Conservation (phyloP, 148 eudicot genomes). For the Fagopyrum tataricum region DNA sequence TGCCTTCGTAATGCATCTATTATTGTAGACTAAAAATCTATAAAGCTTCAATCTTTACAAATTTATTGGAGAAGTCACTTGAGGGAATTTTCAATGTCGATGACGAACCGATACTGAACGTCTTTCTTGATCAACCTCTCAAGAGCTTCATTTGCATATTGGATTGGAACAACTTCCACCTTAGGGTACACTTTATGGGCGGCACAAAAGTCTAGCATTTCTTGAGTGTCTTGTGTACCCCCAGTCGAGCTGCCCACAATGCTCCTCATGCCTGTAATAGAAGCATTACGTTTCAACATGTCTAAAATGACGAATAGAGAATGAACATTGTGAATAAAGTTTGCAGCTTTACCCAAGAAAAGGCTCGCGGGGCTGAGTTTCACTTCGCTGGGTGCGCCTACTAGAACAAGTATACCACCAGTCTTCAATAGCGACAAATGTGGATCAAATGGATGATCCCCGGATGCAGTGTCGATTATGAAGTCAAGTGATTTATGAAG, state of each 20-base stretch:
- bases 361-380: conserved; percentile 57
- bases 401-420: conserved; percentile 47
- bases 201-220: conserved; percentile 78
- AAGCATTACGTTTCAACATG: no score
- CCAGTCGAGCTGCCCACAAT: conserved; percentile 62
- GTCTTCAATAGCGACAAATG: conserved; percentile 59
- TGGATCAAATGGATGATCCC: conserved; percentile 60
- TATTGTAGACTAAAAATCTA: not conserved
- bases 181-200: conserved; percentile 49
- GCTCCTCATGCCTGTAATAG: conserved; percentile 44
- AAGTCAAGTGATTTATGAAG: conserved; percentile 56
- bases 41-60: not conserved
- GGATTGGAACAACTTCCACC: conserved; percentile 59
- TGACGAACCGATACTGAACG: conserved; percentile 12
- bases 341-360: conserved; percentile 30
- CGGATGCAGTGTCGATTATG: conserved; percentile 74
- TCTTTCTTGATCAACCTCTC: conserved; percentile 27
- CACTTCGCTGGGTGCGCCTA: conserved; percentile 63
- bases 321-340: not conserved
- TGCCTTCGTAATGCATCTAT: not conserved
- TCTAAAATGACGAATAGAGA: not conserved
- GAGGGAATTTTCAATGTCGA: conserved; percentile 11
- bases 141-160: conserved; percentile 65
- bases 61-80: not conserved
- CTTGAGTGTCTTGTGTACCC: conserved; percentile 65